A percentile compares a stretch with the other conserved stretches of the same genome.
Evolutionary conservation across 2,329 filamentous ascomycete species (phyloP).

Genomic region (Sclerotinia sclerotiorum): DNA sequence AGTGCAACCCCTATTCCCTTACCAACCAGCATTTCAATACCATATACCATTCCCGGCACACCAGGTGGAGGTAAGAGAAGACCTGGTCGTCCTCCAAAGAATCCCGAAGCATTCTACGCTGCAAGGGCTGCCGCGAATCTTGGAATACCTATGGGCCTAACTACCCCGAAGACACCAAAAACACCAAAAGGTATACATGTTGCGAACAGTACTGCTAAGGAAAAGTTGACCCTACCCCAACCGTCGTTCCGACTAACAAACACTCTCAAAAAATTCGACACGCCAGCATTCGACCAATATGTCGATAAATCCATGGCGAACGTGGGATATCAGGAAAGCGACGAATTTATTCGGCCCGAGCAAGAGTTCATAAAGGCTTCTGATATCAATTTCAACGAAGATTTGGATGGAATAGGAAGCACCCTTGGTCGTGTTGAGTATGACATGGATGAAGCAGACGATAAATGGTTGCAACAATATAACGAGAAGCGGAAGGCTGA

Average conservation of each 20-base stretch:
- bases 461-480: slow-evolving; percentile 87
- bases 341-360: slow-evolving; percentile 79
- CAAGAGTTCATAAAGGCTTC: slow-evolving; percentile 66
- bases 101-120: slow-evolving; percentile 58
- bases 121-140: slow-evolving; percentile 45
- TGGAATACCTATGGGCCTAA: slow-evolving; percentile 27
- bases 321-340: slow-evolving; percentile 93
- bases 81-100: slow-evolving; percentile 64
- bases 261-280: slow-evolving; percentile 77
- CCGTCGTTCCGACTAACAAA: slow-evolving; percentile 76
- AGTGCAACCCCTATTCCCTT: slow-evolving; percentile 31
- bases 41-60: slow-evolving; percentile 41
- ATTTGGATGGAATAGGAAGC: slow-evolving; percentile 51
- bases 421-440: slow-evolving; percentile 87
- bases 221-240: slow-evolving; percentile 73
- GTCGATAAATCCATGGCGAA: slow-evolving; percentile 96
- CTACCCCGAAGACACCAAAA: slow-evolving; percentile 45
- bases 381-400: slow-evolving; percentile 60
- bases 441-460: slow-evolving; percentile 99
- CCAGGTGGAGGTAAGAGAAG: slow-evolving; percentile 52
- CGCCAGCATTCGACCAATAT: slow-evolving; percentile 84
- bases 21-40: slow-evolving; percentile 30
- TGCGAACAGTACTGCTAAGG: slow-evolving; percentile 75
- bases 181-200: slow-evolving; percentile 70
- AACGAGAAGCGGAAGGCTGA: slow-evolving; percentile 74